Evolutionary conservation across 2,329 filamentous ascomycete genomes (phyloP).

Genomic region (Fusarium avenaceum): DNA sequence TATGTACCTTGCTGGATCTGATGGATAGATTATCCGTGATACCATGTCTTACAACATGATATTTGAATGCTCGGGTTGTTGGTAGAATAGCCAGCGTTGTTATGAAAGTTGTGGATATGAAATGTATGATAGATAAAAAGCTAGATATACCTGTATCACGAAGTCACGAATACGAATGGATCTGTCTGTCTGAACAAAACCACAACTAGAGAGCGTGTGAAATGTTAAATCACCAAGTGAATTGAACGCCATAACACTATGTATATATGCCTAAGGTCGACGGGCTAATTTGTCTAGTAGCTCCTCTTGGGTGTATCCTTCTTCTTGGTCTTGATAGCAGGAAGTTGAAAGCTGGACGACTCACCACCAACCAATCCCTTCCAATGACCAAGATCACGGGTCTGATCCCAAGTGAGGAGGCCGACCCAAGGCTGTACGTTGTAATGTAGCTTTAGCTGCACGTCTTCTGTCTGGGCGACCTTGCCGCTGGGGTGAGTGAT

Average conservation of each 20-base stretch:
- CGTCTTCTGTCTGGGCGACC: conserved; percentile 79
- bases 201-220: background rate
- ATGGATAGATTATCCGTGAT: conserved; percentile 11
- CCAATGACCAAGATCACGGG: conserved; percentile 71
- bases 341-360: conserved; percentile 74
- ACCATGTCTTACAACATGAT: conserved; percentile 15
- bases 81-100: conserved; percentile 13
- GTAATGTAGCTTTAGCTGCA: conserved; percentile 87
- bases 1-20: conserved; percentile 11
- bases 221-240: conserved; percentile 18
- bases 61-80: conserved; percentile 19
- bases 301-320: conserved; percentile 47
- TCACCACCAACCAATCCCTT: conserved; percentile 73
- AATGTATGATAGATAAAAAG: conserved; percentile 43
- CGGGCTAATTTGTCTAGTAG: conserved; percentile 22
- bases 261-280: conserved; percentile 7
- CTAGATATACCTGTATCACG: conserved; percentile 43
- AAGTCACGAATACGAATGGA: conserved; percentile 42
- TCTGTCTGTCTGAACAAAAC: conserved; percentile 5
- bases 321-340: conserved; percentile 73
- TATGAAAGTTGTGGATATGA: conserved; percentile 24
- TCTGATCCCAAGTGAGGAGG: conserved; percentile 82
- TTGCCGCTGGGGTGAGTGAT: conserved; percentile 90
- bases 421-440: conserved; percentile 99
- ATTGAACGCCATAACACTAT: conserved; percentile 41